Percentiles rank a stretch among this genome's conserved stretches.
Conservation (phyloP, 192 early-diverging fungal species). For the Mortierella antarctica region DNA sequence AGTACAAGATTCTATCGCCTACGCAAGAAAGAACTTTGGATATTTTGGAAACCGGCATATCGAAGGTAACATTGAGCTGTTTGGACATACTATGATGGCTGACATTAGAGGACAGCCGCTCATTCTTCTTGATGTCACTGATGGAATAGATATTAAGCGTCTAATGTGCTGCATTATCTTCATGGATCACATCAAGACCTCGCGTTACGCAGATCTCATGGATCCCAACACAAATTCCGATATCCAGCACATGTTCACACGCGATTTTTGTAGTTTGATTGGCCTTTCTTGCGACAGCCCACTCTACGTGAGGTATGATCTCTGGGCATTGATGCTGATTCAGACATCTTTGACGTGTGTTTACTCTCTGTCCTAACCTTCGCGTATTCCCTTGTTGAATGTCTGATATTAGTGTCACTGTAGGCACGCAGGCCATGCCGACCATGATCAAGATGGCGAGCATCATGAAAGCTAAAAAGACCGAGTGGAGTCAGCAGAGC, state of each 20-base stretch:
- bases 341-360: constrained; percentile 32
- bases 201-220: constrained; percentile 60
- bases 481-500: constrained; percentile 91
- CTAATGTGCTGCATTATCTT: constrained; percentile 57
- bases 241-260: constrained; percentile 74
- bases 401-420: constrained; percentile 58
- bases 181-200: constrained; percentile 35
- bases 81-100: not conserved
- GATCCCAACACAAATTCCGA: constrained; percentile 59
- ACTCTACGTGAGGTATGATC: constrained; percentile 72
- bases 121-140: not conserved
- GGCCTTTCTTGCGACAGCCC: constrained; percentile 77
- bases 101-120: not conserved
- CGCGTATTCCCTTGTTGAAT: not conserved
- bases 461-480: constrained; percentile 86
- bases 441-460: constrained; percentile 91
- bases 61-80: constrained; percentile 61
- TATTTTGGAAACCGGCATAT: constrained; percentile 71
- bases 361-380: constrained; percentile 6
- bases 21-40: constrained; percentile 78
- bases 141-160: constrained; percentile 57
- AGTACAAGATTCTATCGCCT: constrained; percentile 71
- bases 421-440: constrained; percentile 91
- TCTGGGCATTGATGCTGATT: constrained; percentile 33
- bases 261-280: constrained; percentile 83